Conservation (phyloP, 495 filamentous ascomycete species). For the Aspergillus mulundensis region DNA sequence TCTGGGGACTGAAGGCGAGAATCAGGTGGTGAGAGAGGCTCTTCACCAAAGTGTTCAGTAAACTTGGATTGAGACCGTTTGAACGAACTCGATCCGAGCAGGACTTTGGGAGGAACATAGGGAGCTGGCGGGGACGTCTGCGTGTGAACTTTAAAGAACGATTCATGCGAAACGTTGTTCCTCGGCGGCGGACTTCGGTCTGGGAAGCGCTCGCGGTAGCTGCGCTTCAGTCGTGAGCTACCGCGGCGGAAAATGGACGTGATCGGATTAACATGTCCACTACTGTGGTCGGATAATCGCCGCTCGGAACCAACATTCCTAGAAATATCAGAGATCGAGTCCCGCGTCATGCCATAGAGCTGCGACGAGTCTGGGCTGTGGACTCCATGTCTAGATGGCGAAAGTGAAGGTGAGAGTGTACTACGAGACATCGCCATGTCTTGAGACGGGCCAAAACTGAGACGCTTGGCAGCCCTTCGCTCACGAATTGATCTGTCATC, state of each 20-base stretch:
- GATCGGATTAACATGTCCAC: constrained; percentile 46
- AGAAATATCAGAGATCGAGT: constrained; percentile 45
- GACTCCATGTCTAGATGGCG: constrained; percentile 49
- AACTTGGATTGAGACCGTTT: constrained; percentile 85
- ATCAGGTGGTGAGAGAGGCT: constrained; percentile 74
- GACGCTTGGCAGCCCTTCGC: constrained; percentile 25
- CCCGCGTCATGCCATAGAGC: constrained; percentile 43
- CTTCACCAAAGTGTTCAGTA: constrained; percentile 85
- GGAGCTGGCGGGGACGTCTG: constrained; percentile 33
- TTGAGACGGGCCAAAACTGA: constrained; percentile 39
- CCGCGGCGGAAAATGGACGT: constrained; percentile 72
- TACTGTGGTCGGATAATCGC: constrained; percentile 48
- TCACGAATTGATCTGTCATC: constrained; percentile 39
- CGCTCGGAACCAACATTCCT: constrained; percentile 36
- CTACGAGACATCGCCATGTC: constrained; percentile 50
- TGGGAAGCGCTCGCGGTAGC: constrained; percentile 53
- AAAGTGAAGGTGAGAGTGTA: constrained; percentile 53
- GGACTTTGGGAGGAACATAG: constrained; percentile 40
- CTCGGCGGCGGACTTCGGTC: constrained; percentile 53
- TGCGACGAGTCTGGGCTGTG: constrained; percentile 53
- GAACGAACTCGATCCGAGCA: constrained; percentile 51
- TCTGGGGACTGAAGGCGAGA: constrained; percentile 69
- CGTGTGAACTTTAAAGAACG: constrained; percentile 51
- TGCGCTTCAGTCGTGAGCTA: constrained; percentile 53
- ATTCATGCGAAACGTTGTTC: constrained; percentile 85